phyloP scores from a whole-genome alignment of 2,329 filamentous ascomycete species.

The Pseudocercospora pini-densiflorae region DNA sequence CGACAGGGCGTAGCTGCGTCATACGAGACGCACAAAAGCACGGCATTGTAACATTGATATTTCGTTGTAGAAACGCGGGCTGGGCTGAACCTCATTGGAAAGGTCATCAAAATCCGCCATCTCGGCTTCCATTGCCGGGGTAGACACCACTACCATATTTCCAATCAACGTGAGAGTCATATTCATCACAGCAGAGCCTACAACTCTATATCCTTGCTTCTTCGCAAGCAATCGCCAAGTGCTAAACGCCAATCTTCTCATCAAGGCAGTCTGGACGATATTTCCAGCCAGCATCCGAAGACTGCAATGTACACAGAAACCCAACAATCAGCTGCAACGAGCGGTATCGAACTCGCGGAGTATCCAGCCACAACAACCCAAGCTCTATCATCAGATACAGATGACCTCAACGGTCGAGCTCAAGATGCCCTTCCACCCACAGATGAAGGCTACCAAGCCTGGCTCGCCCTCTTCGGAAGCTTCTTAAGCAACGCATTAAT shows the following conservation, averaged over 20 bases:
- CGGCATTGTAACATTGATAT: too few relatives aligned
- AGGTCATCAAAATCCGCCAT: neutral
- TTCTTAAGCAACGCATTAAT: slow-evolving; percentile 36
- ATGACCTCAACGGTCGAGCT: neutral
- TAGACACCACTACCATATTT: neutral
- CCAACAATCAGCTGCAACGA: neutral
- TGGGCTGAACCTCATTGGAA: too few relatives aligned
- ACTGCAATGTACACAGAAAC: neutral
- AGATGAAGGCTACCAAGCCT: slow-evolving; percentile 46
- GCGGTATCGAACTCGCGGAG: neutral
- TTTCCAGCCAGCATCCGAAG: neutral
- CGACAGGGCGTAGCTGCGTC: too few relatives aligned
- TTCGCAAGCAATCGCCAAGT: neutral
- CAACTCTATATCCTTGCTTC: neutral
- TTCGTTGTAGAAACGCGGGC: too few relatives aligned
- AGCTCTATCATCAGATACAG: neutral
- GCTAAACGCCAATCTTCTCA: too few relatives aligned
- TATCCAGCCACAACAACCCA: neutral
- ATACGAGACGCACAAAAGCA: too few relatives aligned
- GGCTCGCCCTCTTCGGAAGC: slow-evolving; percentile 55
- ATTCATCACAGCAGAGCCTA: too few relatives aligned
- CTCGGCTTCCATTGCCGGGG: neutral
- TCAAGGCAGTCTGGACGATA: too few relatives aligned
- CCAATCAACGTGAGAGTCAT: too few relatives aligned
- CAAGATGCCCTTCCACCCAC: slow-evolving; percentile 39